phyloP scores from a whole-genome alignment of 2,329 filamentous ascomycete genomes.

The Zymoseptoria passerinii region DNA sequence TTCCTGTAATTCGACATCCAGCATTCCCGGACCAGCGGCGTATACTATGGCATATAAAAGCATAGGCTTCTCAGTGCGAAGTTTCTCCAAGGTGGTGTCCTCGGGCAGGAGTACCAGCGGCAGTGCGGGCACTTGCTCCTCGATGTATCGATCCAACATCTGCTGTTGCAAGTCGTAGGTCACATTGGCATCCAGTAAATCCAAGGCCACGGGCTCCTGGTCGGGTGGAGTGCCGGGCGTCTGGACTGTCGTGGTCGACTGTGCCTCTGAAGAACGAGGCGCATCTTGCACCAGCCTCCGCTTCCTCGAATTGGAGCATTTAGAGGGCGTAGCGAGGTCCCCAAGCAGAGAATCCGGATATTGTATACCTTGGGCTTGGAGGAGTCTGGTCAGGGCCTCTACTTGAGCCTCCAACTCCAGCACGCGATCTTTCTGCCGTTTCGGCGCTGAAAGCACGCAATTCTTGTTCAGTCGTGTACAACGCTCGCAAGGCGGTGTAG shows the following conservation, averaged over 20 bases:
- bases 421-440: conserved; percentile 19
- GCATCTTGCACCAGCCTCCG: conserved; percentile 8
- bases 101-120: conserved; percentile 14
- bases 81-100: conserved; percentile 5
- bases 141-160: conserved; percentile 16
- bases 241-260: background rate
- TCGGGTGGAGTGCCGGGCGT: background rate
- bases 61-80: conserved; percentile 33
- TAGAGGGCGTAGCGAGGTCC: background rate
- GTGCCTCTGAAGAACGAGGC: background rate
- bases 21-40: conserved; percentile 42
- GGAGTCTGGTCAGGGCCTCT: conserved; percentile 20
- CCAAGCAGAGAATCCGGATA: background rate
- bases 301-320: background rate
- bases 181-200: conserved; percentile 12
- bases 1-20: conserved; percentile 49
- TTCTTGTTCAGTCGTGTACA: conserved; percentile 23
- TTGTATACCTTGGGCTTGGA: conserved; percentile 20
- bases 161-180: conserved; percentile 8
- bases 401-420: conserved; percentile 26
- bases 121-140: conserved; percentile 13
- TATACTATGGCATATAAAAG: conserved; percentile 52
- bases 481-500: conserved; percentile 21
- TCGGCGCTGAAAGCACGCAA: conserved; percentile 20
- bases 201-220: conserved; percentile 12